phyloP scores from a whole-genome alignment of 441 rosid species.

The Biscutella auriculata region DNA sequence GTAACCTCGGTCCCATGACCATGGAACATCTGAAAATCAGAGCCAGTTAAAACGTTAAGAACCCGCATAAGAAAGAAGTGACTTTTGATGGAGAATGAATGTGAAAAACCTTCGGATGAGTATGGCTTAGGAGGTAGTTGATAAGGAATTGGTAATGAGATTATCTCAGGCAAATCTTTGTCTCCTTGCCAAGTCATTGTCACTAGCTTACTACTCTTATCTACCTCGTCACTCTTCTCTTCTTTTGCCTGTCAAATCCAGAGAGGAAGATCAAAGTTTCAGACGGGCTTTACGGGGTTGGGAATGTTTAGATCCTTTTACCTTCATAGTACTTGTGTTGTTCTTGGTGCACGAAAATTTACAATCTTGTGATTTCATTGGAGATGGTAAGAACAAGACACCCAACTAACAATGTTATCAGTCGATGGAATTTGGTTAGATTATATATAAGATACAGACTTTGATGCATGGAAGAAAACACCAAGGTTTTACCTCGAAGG shows the following conservation, averaged over 20 bases:
- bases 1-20: slow-evolving; percentile 88
- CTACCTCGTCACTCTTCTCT: slow-evolving; percentile 15
- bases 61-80: background rate
- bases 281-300: background rate
- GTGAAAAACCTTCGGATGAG: slow-evolving; percentile 46
- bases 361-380: slow-evolving; percentile 16
- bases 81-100: background rate
- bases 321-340: slow-evolving; percentile 7
- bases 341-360: slow-evolving; percentile 48
- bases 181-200: slow-evolving; percentile 56
- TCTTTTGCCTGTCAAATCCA: slow-evolving; percentile 6
- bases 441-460: background rate
- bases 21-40: slow-evolving; percentile 57
- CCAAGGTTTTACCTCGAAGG: slow-evolving; percentile 55
- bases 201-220: slow-evolving; percentile 36
- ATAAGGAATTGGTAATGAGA: slow-evolving; percentile 67
- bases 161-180: slow-evolving; percentile 31
- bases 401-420: slow-evolving; percentile 44
- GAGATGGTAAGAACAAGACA: slow-evolving; percentile 59
- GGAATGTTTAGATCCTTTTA: background rate
- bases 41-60: background rate
- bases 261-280: background rate
- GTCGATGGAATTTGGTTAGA: background rate
- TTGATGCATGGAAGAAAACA: background rate
- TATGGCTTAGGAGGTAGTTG: slow-evolving; percentile 71